Conservation (phyloP, 495 filamentous ascomycete genomes). For the Wilcoxina mikolae region DNA sequence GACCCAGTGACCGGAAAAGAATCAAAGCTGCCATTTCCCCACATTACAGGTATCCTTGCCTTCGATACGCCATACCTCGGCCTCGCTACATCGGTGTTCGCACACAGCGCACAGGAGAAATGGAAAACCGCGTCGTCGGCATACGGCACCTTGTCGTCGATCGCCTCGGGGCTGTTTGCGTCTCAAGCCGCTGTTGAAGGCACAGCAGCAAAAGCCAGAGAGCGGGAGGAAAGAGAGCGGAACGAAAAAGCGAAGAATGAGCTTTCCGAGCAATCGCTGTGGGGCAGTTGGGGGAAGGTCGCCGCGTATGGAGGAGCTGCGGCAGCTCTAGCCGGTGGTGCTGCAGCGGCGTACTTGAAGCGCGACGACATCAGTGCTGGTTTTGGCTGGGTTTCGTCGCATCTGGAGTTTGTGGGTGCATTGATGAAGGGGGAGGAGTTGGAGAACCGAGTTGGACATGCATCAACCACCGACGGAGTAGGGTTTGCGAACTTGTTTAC, state of each 20-base stretch:
- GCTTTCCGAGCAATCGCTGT: constrained; percentile 27
- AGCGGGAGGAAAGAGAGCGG: constrained; percentile 19
- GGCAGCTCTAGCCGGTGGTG: constrained; percentile 67
- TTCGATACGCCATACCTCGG: constrained; percentile 94
- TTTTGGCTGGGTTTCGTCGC: constrained; percentile 67
- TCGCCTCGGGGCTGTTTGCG: constrained; percentile 18
- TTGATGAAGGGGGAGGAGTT: constrained; percentile 66
- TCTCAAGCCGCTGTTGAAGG: constrained; percentile 14
- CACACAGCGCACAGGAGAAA: constrained; percentile 75
- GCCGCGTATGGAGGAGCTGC: constrained; percentile 73
- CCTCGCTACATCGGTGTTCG: constrained; percentile 74
- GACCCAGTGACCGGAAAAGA: constrained; percentile 15
- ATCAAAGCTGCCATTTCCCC: constrained; percentile 43
- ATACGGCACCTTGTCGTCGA: constrained; percentile 44
- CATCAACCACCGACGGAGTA: constrained; percentile 46
- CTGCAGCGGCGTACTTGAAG: constrained; percentile 73
- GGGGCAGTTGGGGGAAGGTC: constrained; percentile 64
- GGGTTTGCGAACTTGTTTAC: constrained; percentile 76
- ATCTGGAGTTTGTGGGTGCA: constrained; percentile 91
- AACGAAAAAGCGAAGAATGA: constrained; percentile 16
- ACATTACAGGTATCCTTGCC: constrained; percentile 71
- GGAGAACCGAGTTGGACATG: constrained; percentile 44
- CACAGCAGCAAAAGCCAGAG: constrained; percentile 30
- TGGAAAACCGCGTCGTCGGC: constrained; percentile 58
- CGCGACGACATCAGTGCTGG: constrained; percentile 59